Evolutionary conservation across 495 filamentous ascomycete species (phyloP).

Genomic region (Xylaria acuta): DNA sequence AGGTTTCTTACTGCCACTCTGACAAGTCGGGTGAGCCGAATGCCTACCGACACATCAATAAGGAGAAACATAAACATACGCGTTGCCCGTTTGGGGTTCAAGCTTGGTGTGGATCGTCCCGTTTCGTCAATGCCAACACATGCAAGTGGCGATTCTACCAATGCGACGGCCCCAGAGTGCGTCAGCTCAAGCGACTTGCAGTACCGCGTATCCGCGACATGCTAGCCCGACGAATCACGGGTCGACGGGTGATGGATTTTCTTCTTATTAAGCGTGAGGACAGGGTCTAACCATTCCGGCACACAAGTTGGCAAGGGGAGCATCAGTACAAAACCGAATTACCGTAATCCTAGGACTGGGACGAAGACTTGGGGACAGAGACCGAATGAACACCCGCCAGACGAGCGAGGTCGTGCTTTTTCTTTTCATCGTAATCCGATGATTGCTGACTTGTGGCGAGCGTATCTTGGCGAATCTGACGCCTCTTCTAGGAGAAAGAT

Average conservation of each 20-base stretch:
- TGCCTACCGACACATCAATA: not conserved
- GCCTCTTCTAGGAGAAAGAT: constrained; percentile 3
- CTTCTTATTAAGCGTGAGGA: constrained; percentile 5
- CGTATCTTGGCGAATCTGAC: constrained; percentile 7
- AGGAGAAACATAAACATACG: constrained; percentile 23
- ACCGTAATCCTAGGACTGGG: not conserved
- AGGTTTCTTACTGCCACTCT: not conserved
- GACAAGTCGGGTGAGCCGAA: constrained; percentile 17
- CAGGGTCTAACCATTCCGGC: constrained; percentile 1
- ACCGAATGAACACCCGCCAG: not conserved
- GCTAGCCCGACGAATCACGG: constrained; percentile 32
- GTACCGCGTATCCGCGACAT: constrained; percentile 35
- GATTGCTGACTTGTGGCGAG: constrained; percentile 15
- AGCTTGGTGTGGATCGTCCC: constrained; percentile 27
- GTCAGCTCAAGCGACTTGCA: constrained; percentile 31
- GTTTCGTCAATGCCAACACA: constrained; percentile 41
- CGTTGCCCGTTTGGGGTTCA: constrained; percentile 17
- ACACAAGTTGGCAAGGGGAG: constrained; percentile 4
- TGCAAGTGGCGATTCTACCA: constrained; percentile 32
- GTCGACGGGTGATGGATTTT: constrained; percentile 22
- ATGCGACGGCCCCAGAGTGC: constrained; percentile 29
- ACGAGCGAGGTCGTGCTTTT: constrained; percentile 12
- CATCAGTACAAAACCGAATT: not conserved
- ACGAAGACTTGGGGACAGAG: not conserved
- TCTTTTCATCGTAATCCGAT: constrained; percentile 8